Conservation (phyloP, 2,329 filamentous ascomycete species). For the Neofusicoccum cordaticola region DNA sequence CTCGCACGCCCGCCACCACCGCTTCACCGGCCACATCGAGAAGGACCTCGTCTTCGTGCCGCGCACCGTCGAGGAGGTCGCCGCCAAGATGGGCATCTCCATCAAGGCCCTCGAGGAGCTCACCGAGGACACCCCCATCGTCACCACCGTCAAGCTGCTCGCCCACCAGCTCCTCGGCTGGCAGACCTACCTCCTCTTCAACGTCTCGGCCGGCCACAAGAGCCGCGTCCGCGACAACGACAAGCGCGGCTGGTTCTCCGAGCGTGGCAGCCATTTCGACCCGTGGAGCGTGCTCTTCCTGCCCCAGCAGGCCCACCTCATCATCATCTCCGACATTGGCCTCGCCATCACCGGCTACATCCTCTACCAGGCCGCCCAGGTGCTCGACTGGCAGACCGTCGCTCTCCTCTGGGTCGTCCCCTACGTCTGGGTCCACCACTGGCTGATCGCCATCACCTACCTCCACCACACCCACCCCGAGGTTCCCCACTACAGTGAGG, state of each 20-base stretch:
- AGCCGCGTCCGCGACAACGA: constrained; percentile 14
- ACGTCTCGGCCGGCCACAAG: constrained; percentile 32
- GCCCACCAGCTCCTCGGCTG: constrained; percentile 64
- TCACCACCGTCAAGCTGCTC: constrained; percentile 54
- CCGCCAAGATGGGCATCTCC: constrained; percentile 18
- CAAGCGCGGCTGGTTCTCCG: constrained; percentile 12
- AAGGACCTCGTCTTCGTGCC: constrained; percentile 54
- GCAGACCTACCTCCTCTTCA: constrained; percentile 62
- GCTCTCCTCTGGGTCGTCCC: constrained; percentile 61
- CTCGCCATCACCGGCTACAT: constrained; percentile 49
- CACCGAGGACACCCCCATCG: constrained; percentile 60
- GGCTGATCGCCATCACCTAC: constrained; percentile 72
- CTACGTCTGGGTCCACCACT: constrained; percentile 70
- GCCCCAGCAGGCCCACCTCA: constrained; percentile 54
- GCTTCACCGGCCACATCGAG: constrained; percentile 64
- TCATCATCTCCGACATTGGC: constrained; percentile 61
- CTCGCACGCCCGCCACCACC: constrained; percentile 68
- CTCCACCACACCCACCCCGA: constrained; percentile 66
- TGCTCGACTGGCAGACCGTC: constrained; percentile 50
- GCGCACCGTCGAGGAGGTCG: constrained; percentile 18
- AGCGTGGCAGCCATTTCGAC: constrained; percentile 53
- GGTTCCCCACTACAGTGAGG: constrained; percentile 58
- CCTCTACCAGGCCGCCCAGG: constrained; percentile 54
- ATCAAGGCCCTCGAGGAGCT: constrained; percentile 35
- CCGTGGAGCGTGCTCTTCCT: constrained; percentile 62